Base-by-base conservation (phyloP, 2,329 filamentous ascomycete genomes). In the Domatiomyces globalis region DNA sequence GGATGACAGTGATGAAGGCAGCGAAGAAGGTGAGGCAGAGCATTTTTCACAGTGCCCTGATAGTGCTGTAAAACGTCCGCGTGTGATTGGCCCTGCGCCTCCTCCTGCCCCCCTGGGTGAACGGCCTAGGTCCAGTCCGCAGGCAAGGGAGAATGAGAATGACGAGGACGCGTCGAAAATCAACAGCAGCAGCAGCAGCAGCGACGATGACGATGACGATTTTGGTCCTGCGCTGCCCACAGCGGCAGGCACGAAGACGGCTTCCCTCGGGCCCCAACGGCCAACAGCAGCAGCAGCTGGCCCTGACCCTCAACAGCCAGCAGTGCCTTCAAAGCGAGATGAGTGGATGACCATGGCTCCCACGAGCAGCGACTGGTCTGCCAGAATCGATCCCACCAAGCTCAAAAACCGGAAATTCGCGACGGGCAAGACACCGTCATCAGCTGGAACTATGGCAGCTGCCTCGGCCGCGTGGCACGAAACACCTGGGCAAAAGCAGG, bases 391-490 rank as follows among this genome's bases (percentile, higher is more conserved):
- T 67, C 87, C 90, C 1, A 90, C 87, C 4, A 89, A 89, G 66
- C 73, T 90, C 54, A 81, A 83, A 60, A 83, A 80, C 56, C 83
- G 87, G 54, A 88, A 86, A 58, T 96, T 95, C 71, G 81, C 87
- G 49, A 84, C 84, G 0, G 79, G 80, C 4, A 73, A 71, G 55
- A 71, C 67, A 7, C 61, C 68, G 4, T 56, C 59, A 20, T 64
- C 64, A n/a, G 61, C 61, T 8, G 67, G 65, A 4, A 65, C 66
- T 17, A 69, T 65, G 10, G 65, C 69, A 45, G 77, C 78, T 62
- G 80, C 79, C 19, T 80, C 90, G 44, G 80, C 79, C 19, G 80
- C 90, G 44, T 96, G 90, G 90, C 89, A 87, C 0, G 90, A 96
- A 67, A 95, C 87, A 7, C 85, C 87, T 0, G 85, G 90, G 64